A percentile compares a stretch with the other conserved stretches of the same genome.
phyloP scores from a whole-genome alignment of 164 flowering plant species.

The Berberis thunbergii region DNA sequence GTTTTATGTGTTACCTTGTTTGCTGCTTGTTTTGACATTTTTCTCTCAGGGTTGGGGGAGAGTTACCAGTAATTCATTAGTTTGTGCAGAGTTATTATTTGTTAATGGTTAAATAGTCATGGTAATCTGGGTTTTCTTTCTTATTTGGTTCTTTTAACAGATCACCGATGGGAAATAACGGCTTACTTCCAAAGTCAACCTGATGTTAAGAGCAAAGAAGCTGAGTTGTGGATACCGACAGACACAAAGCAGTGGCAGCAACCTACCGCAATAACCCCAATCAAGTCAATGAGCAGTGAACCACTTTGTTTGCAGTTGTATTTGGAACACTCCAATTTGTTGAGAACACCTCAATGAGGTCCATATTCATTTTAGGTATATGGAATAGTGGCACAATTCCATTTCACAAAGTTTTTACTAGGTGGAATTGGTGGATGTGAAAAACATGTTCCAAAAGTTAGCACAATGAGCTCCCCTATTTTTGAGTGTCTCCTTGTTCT shows the following conservation, averaged over 20 bases:
- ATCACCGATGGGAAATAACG: slow-evolving; percentile 88
- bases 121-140: too few species aligned
- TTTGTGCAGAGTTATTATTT: too few species aligned
- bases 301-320: slow-evolving; percentile 71
- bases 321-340: slow-evolving; percentile 50
- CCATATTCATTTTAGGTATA: too few species aligned
- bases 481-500: too few species aligned
- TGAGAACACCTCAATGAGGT: slow-evolving; percentile 1
- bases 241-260: slow-evolving; percentile 79
- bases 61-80: too few species aligned
- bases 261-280: slow-evolving; percentile 73
- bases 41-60: not conserved
- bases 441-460: too few species aligned
- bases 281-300: slow-evolving; percentile 77
- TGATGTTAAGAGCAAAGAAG: slow-evolving; percentile 39
- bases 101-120: too few species aligned
- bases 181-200: slow-evolving; percentile 67
- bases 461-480: too few species aligned
- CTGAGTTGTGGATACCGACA: slow-evolving; percentile 74
- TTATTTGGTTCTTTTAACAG: slow-evolving; percentile 18
- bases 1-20: not conserved
- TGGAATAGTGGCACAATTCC: too few species aligned
- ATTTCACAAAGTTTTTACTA: too few species aligned
- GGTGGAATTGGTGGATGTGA: too few species aligned
- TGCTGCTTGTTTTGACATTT: not conserved